Evolutionary conservation across 2,329 filamentous ascomycete genomes (phyloP).

Genomic region (Triangularia setosa): DNA sequence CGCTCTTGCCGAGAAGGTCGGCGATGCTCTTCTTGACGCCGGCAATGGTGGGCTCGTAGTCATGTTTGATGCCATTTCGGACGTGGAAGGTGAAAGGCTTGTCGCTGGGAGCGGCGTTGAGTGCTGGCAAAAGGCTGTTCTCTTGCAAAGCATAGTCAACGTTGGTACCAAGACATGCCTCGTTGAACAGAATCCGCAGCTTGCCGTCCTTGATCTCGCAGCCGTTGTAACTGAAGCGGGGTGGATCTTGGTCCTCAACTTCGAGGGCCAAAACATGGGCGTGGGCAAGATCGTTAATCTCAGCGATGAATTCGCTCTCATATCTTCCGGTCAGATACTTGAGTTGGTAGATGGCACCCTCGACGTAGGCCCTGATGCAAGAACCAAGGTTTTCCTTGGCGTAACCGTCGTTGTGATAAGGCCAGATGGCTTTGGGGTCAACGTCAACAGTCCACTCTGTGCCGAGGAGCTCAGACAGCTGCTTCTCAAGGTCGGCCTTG

Average conservation of each 20-base stretch:
- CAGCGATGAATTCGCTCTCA: conserved; percentile 38
- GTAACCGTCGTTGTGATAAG: conserved; percentile 42
- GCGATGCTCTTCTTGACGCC: conserved; percentile 37
- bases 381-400: conserved; percentile 41
- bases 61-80: conserved; percentile 39
- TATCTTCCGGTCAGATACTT: conserved; percentile 36
- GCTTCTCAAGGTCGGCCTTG: conserved; percentile 41
- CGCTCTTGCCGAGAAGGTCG: conserved; percentile 31
- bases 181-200: conserved; percentile 47
- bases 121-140: conserved; percentile 39
- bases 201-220: conserved; percentile 41
- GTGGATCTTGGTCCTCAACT: conserved; percentile 38
- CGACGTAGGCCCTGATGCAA: conserved; percentile 44
- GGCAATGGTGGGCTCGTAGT: conserved; percentile 43
- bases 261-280: conserved; percentile 45
- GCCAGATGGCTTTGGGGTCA: conserved; percentile 44
- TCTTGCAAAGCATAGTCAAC: conserved; percentile 36
- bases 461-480: conserved; percentile 44
- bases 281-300: conserved; percentile 45
- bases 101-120: conserved; percentile 41
- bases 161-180: conserved; percentile 43
- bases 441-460: conserved; percentile 48
- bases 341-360: conserved; percentile 39
- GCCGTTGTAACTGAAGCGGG: conserved; percentile 42
- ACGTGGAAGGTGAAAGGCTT: conserved; percentile 39